phyloP scores from a whole-genome alignment of 768 basidiomycete species.

The Leccinum subtestaceum region DNA sequence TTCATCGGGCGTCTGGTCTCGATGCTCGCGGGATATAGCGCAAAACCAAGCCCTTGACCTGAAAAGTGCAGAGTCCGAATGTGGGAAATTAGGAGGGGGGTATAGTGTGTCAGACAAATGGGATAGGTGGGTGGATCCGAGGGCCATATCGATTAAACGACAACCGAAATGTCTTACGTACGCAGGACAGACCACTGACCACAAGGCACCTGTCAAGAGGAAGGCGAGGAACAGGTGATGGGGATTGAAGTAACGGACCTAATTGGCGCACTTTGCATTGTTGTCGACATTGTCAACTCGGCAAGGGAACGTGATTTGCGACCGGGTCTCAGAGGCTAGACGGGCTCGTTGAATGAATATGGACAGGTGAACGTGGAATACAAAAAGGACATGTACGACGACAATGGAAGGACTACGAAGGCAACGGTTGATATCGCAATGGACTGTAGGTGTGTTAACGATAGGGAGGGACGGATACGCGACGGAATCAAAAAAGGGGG shows the following conservation, averaged over 20 bases:
- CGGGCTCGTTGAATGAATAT: conserved; percentile 14
- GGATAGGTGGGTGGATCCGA: conserved; percentile 37
- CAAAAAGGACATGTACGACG: conserved; percentile 27
- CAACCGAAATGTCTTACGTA: conserved; percentile 38
- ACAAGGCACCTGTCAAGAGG: conserved; percentile 34
- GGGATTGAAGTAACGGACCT: conserved; percentile 28
- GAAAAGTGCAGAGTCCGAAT: conserved; percentile 30
- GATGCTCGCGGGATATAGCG: conserved; percentile 37
- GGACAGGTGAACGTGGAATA: conserved; percentile 28
- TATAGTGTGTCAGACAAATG: conserved; percentile 31
- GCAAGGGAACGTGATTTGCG: conserved; percentile 25
- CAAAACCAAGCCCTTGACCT: conserved; percentile 34
- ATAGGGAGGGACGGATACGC: conserved; percentile 9
- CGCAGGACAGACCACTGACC: conserved; percentile 26
- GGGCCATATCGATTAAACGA: conserved; percentile 37
- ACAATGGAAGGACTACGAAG: conserved; percentile 23
- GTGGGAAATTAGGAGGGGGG: conserved; percentile 33
- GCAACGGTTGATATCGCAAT: conserved; percentile 19
- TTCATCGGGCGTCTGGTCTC: conserved; percentile 35
- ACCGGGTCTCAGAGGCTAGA: conserved; percentile 28
- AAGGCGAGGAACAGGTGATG: conserved; percentile 28
- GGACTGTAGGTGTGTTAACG: conserved; percentile 16
- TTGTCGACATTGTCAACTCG: conserved; percentile 30
- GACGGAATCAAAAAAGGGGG: conserved; percentile 20
- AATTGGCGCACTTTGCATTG: conserved; percentile 35